A percentile compares a stretch with the other conserved stretches of the same genome.
Evolutionary conservation across 1,139 yeast species (phyloP).

Genomic region (Suhomyces ambrosiae): DNA sequence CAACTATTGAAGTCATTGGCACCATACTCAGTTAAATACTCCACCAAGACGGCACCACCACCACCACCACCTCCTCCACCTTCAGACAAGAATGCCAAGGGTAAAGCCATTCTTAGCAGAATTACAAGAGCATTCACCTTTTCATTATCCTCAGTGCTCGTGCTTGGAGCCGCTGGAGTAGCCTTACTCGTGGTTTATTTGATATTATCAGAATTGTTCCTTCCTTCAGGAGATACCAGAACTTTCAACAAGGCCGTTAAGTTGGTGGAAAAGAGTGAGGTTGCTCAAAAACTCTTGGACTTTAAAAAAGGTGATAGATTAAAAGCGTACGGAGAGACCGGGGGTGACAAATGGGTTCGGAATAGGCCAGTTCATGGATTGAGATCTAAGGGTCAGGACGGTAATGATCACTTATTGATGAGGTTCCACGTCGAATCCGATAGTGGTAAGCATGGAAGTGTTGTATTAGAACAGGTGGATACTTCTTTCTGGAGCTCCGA

Average conservation of each 20-base stretch:
- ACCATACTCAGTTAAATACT: constrained; percentile 7
- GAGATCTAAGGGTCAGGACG: constrained; percentile 62
- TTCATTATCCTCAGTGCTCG: constrained; percentile 60
- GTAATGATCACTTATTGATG: constrained; percentile 80
- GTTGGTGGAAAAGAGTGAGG: constrained; percentile 67
- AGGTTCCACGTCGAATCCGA: constrained; percentile 81
- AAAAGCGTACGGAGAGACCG: constrained; percentile 79
- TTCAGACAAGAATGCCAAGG: constrained; percentile 44
- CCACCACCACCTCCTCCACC: constrained; percentile 46
- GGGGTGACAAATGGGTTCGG: constrained; percentile 79
- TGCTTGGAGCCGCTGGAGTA: constrained; percentile 67
- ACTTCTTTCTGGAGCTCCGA: constrained; percentile 67
- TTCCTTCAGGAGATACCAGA: constrained; percentile 90
- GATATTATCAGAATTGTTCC: constrained; percentile 72
- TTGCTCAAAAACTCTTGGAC: constrained; percentile 59
- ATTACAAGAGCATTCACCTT: constrained; percentile 62
- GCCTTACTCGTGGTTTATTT: constrained; percentile 74
- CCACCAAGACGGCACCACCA: constrained; percentile 18
- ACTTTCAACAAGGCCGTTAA: constrained; percentile 85
- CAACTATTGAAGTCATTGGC: constrained; percentile 3
- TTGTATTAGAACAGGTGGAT: constrained; percentile 76
- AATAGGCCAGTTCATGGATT: constrained; percentile 75
- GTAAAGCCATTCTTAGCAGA: constrained; percentile 37
- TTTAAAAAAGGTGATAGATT: constrained; percentile 59
- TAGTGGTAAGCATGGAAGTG: constrained; percentile 58